Base-by-base conservation (phyloP, 345 rosid genomes). In the Aquilaria sinensis region DNA sequence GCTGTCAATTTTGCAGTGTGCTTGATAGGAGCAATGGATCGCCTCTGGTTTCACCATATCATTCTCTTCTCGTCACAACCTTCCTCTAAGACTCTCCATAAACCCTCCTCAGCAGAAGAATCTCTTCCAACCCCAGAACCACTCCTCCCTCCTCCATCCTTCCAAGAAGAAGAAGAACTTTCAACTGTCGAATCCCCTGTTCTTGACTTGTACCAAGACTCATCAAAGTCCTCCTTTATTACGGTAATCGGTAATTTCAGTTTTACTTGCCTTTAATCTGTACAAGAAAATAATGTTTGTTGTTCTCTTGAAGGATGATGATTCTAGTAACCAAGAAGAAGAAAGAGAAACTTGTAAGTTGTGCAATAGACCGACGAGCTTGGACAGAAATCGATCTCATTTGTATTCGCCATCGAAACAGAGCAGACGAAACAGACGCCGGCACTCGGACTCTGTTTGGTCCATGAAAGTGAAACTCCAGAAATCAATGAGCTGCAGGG, bases 11-110 rank as follows among this genome's bases (percentile, higher is more conserved):
- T 62, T 66, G 68, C 80, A 23, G 41, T 75, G 0, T 75, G 71
- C 63, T 63, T 83, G 31, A 47, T 81, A 15, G 68, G 62, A 47
- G 70, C 63, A 31, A 86, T 83, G 92, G 89, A 86, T 55, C 72
- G 79, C n/a, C 83, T 83, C 16, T 83, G 92, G 92, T 86, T 83
- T 62, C 75, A 81, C 61, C 77, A 75, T 16, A 67, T 61, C 10
- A 68, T 83, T 63, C 66, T 81, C 43, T 60, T 74, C 75, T 50
- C 81, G 12, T 33, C 75, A 12, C 33, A 37, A 8, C 16, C 45
- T 31, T 10, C 51, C 53, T 67, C 60, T 34, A 61, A 71, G 72
- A 45, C 67, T 61, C 58, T 46, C n/a, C 64, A 57, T 5, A 31
- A 33, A n/a, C 41, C 62, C 63, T 15, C 50, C 54, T 60, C 67